Evolutionary conservation across 768 basidiomycete species (phyloP), one percentile per base, ranked within the genome.

Genomic region (Coprinellus micaceus): DNA sequence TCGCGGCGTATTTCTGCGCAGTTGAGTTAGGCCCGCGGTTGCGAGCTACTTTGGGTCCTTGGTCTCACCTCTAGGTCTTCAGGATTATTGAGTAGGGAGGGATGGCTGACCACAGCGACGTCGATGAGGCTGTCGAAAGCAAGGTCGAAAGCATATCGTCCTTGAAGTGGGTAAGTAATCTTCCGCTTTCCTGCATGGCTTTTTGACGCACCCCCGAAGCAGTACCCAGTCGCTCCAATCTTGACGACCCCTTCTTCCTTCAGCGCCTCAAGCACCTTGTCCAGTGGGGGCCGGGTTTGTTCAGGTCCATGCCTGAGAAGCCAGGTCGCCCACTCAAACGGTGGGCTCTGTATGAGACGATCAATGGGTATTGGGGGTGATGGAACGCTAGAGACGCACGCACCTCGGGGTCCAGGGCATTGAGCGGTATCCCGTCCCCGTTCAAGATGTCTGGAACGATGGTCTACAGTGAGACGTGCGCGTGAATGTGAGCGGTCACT

Each of bases 171-270:
- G 33, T 28, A n/a, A 26, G 22, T 6, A 6, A 26, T 13, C 21
- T 13, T 36, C 17, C 15, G 12, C 21, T n/a, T 13, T 9, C 25
- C 5, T 28, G 2, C 2, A 40, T 29, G 5, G 12, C 13, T 22
- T 17, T 22, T 29, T 13, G 52, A 64, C 75, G 56, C 57, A 78
- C 82, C 87, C 57, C 86, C 85, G 53, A 80, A 84, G 73, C 89
- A 91, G 73, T 83, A 90, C 2, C 86, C 87, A 4, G 79, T 78
- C 0, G 83, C 82, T 0, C 72, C 86, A 55, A 91, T 78, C 6
- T 66, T 66, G 1, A 74, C 82, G 21, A 90, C 72, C 1, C 88
- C 89, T 58, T 80, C 63, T 29, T 69, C 78, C 64, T 83, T 84
- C 58, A 91, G 77, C 0, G 73, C 80, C 3, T 65, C 67, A 29